A percentile compares a stretch with the other conserved stretches of the same genome.
Conservation (phyloP, 106 monocot genomes). For the Phalaenopsis equestris region DNA sequence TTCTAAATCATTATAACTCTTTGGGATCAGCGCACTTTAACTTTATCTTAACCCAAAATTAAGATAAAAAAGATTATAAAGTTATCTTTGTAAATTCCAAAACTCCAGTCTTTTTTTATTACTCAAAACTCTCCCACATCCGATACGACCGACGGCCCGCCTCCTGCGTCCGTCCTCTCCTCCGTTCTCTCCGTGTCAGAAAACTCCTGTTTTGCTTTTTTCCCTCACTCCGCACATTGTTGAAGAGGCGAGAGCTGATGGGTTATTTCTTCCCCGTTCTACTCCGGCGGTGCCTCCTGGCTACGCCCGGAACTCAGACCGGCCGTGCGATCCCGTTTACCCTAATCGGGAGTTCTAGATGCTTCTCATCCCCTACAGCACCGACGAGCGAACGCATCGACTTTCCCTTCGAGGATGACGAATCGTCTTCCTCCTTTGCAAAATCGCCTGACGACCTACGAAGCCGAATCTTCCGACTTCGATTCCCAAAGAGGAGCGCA, state of each 20-base stretch:
- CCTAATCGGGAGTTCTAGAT: conserved; percentile 10
- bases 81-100: no score
- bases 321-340: background rate
- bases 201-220: background rate
- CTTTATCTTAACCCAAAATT: no score
- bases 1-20: no score
- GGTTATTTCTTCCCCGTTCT: conserved; percentile 8
- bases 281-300: conserved; percentile 12
- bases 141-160: no score
- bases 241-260: background rate
- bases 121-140: no score
- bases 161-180: no score
- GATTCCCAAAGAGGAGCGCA: conserved; percentile 60
- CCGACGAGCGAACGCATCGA: background rate
- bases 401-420: background rate
- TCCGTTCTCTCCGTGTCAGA: no score
- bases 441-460: conserved; percentile 23
- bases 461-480: conserved; percentile 67
- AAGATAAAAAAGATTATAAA: no score
- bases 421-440: background rate
- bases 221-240: background rate
- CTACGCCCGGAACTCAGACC: background rate
- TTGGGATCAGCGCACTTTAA: no score
- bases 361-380: conserved; percentile 6
- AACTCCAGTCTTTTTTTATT: no score